phyloP scores from a whole-genome alignment of 768 basidiomycete species.

The Psilocybe cyanescens region DNA sequence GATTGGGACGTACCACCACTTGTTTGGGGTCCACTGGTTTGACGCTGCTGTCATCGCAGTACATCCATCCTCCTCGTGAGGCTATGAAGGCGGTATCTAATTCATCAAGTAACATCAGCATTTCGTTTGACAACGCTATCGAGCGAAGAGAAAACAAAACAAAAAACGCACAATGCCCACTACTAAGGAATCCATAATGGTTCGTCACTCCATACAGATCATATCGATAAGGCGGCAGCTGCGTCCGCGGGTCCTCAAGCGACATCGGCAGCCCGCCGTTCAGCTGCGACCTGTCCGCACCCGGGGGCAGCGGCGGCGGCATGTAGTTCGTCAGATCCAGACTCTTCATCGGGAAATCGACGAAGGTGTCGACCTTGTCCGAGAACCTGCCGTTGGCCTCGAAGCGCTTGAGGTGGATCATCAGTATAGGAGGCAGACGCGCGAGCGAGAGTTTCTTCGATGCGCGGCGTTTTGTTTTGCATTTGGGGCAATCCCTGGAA shows the following conservation, averaged over 20 bases:
- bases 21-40: constrained; percentile 73
- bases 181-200: constrained; percentile 92
- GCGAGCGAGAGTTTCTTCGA: constrained; percentile 88
- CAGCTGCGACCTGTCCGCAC: constrained; percentile 53
- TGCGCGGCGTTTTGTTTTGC: constrained; percentile 87
- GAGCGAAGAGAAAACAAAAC: neutral
- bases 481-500: constrained; percentile 90
- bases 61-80: constrained; percentile 86
- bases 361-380: constrained; percentile 94
- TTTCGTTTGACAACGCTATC: neutral
- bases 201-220: constrained; percentile 96
- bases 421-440: constrained; percentile 88
- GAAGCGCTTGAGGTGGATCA: constrained; percentile 94
- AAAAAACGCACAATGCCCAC: constrained; percentile 86
- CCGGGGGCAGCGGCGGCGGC: constrained; percentile 77
- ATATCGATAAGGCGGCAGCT: constrained; percentile 89
- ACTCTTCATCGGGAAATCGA: constrained; percentile 80
- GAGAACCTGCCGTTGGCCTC: constrained; percentile 90
- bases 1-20: constrained; percentile 67
- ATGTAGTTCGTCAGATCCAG: constrained; percentile 79
- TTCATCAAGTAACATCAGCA: neutral
- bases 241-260: constrained; percentile 74
- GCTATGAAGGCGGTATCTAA: constrained; percentile 93
- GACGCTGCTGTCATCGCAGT: constrained; percentile 93
- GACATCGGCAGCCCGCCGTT: constrained; percentile 47